Evolutionary conservation across 805 yeast genomes (phyloP).

Genomic region (Novakomyces olei): DNA sequence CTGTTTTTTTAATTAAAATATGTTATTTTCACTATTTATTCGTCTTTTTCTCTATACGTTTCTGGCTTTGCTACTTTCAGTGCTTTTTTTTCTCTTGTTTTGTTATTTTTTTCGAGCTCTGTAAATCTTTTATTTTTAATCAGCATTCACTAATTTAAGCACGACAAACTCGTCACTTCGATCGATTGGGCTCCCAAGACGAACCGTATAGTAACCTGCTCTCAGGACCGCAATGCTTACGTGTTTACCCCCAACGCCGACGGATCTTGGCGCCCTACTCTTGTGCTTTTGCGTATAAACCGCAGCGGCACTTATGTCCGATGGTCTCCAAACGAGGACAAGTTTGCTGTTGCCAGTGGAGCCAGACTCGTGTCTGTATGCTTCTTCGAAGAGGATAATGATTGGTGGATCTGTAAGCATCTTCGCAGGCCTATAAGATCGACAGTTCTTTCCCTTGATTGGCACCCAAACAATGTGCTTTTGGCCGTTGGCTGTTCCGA

Average conservation of each 20-base stretch:
- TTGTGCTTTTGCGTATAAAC: constrained; percentile 77
- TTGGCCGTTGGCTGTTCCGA: constrained; percentile 84
- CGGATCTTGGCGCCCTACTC: constrained; percentile 56
- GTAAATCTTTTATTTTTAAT: no score
- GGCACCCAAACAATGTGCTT: constrained; percentile 87
- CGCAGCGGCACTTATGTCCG: constrained; percentile 85
- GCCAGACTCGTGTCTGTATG: constrained; percentile 89
- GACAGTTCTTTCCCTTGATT: constrained; percentile 56
- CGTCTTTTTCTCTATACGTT: no score
- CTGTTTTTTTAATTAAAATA: no score
- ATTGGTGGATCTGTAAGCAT: constrained; percentile 99
- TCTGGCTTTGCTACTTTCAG: no score
- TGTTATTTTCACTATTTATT: no score
- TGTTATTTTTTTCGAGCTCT: no score
- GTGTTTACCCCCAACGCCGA: constrained; percentile 71
- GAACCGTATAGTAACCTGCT: constrained; percentile 85
- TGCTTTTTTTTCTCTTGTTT: no score
- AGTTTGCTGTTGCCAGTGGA: constrained; percentile 93
- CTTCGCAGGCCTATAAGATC: constrained; percentile 86
- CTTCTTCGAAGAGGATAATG: constrained; percentile 85
- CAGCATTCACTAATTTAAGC: no score
- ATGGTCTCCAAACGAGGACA: constrained; percentile 90
- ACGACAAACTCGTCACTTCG: constrained; percentile 85
- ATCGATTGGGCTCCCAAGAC: constrained; percentile 63
- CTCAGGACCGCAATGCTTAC: constrained; percentile 92